phyloP scores from a whole-genome alignment of 2,329 filamentous ascomycete species.

The Salinomyces thailandicus region DNA sequence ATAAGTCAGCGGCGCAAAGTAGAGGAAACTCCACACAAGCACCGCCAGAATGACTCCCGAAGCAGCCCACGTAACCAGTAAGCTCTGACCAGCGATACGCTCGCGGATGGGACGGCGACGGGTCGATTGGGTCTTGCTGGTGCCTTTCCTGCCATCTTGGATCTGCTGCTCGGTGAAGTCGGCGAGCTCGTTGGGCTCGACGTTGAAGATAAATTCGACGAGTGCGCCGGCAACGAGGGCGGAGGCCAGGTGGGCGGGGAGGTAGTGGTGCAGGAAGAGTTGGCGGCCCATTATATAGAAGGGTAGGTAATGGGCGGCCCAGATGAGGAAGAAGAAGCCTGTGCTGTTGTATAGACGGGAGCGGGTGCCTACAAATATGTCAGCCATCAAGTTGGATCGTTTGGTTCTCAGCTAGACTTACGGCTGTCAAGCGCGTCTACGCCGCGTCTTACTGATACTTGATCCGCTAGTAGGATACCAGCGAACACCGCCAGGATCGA shows the following conservation, averaged over 20 bases:
- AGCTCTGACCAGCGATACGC: slow-evolving; percentile 66
- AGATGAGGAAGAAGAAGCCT: slow-evolving; percentile 96
- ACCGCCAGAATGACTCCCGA: slow-evolving; percentile 56
- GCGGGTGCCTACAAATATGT: slow-evolving; percentile 66
- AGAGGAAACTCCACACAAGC: slow-evolving; percentile 71
- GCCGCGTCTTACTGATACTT: slow-evolving; percentile 83
- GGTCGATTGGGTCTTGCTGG: slow-evolving; percentile 23
- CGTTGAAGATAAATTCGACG: slow-evolving; percentile 91
- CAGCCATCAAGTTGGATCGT: no score
- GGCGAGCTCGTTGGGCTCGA: slow-evolving; percentile 58
- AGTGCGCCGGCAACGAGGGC: slow-evolving; percentile 81
- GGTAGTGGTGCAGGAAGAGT: slow-evolving; percentile 94
- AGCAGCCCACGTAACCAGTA: slow-evolving; percentile 70
- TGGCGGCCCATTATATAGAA: slow-evolving; percentile 98
- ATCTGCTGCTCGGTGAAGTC: slow-evolving; percentile 36
- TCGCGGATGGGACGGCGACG: slow-evolving; percentile 70
- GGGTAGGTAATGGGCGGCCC: slow-evolving; percentile 93
- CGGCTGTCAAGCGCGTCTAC: slow-evolving; percentile 87
- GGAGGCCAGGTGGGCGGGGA: slow-evolving; percentile 87
- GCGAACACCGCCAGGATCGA: slow-evolving; percentile 86
- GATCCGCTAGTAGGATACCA: slow-evolving; percentile 84
- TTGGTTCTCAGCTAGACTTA: slow-evolving; percentile 45
- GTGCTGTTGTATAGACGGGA: slow-evolving; percentile 96
- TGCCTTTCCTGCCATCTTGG: slow-evolving; percentile 23
- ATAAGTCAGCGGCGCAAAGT: slow-evolving; percentile 91